Conservation (phyloP, 2,329 filamentous ascomycete genomes). For the Coleophoma crateriformis region DNA sequence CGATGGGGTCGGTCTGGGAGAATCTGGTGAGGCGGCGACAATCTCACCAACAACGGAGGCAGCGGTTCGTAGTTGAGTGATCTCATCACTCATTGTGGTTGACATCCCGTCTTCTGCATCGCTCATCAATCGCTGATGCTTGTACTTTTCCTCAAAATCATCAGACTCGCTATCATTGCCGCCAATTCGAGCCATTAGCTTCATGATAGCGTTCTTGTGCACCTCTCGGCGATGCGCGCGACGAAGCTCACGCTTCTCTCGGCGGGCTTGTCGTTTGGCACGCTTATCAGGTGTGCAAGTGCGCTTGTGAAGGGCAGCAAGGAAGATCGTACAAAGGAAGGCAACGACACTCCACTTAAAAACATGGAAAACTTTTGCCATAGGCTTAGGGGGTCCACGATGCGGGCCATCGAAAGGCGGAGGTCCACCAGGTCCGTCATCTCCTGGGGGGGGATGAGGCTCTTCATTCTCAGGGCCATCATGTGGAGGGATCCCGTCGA, state of each 20-base stretch:
- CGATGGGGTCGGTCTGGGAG: neutral
- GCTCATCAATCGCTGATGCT: conserved; percentile 8
- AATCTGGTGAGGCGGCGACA: conserved; percentile 6
- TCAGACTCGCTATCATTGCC: conserved; percentile 4
- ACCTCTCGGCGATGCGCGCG: conserved; percentile 11
- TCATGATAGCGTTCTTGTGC: conserved; percentile 11
- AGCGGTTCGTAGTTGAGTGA: conserved; percentile 15
- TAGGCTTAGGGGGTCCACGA: neutral
- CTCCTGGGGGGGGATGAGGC: neutral
- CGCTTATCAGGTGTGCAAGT: conserved; percentile 8
- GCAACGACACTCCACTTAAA: conserved; percentile 15
- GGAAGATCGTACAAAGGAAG: conserved; percentile 17
- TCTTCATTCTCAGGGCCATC: neutral
- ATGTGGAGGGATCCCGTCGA: neutral
- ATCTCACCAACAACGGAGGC: conserved; percentile 17
- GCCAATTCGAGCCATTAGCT: conserved; percentile 8
- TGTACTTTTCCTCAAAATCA: conserved; percentile 9
- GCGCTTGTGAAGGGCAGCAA: conserved; percentile 15
- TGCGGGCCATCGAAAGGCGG: neutral
- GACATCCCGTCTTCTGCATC: conserved; percentile 16
- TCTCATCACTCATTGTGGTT: conserved; percentile 16
- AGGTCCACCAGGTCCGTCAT: neutral
- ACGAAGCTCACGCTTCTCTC: conserved; percentile 12
- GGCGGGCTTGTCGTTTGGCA: conserved; percentile 8
- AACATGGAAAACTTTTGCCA: conserved; percentile 7